A percentile compares a stretch with the other conserved stretches of the same genome.
Conservation (phyloP, 495 filamentous ascomycete genomes). For the Tuber umbilicatum region DNA sequence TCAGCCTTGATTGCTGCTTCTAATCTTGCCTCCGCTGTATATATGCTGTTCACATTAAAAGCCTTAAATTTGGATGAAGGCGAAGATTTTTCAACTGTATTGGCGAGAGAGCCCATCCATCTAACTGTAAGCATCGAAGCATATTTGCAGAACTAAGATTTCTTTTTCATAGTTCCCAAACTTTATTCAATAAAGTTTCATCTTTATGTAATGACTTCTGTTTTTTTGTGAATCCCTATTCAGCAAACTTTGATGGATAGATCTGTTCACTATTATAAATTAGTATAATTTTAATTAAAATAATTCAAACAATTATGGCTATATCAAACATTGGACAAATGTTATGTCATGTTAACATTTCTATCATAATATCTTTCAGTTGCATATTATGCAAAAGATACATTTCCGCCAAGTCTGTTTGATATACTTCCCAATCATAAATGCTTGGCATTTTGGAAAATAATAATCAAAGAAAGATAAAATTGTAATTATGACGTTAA, state of each 20-base stretch:
- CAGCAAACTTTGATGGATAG: neutral
- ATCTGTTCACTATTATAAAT: neutral
- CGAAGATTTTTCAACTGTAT: neutral
- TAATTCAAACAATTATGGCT: too few relatives aligned
- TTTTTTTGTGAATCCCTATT: neutral
- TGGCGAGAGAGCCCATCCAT: neutral
- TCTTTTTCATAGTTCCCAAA: neutral
- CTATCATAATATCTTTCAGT: neutral
- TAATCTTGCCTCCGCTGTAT: neutral
- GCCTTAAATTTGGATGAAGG: neutral
- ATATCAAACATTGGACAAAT: neutral
- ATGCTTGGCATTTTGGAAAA: neutral
- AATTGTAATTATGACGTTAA: too few relatives aligned
- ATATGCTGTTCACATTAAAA: neutral
- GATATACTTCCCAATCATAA: neutral
- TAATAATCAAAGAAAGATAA: too few relatives aligned
- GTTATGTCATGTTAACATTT: neutral
- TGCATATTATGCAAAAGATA: neutral
- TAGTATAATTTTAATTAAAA: too few relatives aligned
- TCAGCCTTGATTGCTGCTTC: neutral
- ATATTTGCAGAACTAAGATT: neutral
- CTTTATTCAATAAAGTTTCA: neutral
- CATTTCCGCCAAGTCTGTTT: neutral
- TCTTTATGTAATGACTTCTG: neutral
- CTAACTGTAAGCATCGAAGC: neutral